Base-by-base conservation (phyloP, 805 yeast genomes). In the Lachancea lanzarotensis region DNA sequence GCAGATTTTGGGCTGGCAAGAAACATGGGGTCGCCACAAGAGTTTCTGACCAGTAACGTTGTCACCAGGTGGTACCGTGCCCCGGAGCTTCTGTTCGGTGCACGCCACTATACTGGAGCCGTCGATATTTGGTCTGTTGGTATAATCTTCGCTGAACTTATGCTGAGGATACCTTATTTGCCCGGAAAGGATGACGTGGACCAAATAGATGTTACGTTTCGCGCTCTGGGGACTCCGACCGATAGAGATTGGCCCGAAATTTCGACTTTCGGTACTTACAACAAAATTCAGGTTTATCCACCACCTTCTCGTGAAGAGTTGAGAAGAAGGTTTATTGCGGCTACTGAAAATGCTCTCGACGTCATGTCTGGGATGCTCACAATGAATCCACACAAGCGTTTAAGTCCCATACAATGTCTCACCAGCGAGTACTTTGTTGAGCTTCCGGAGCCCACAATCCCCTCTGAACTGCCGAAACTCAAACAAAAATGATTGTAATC, bases 1-100 rank as follows among this genome's bases (percentile, higher is more conserved):
- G 98, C 98, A 2, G 99, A 93, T 86, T 93, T 93, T 70, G 98
- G 98, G 53, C 71, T 91, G 37, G 98, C 98, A 0, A 70, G 98
- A 50, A 77, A 90, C 2, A 69, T 87, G 46, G 91, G 95, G 0
- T 73, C 82, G 19, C 86, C 90, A 0, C 78, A 79, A 47, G 93
- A 84, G 51, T 76, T 74, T 37, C 69, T 93, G 62, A 86, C 98
- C 0, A 85, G 95, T 1, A 91, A 90, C 51, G 99, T 93, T 3
- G 98, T 93, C 1, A 93, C 99, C 2, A 69, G 98, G 48, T 93
- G 99, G 99, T 93, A 93, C 65, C 71, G 98, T 45, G 95, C 98
- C 0, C 99, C 99, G 0, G 99, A 93, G 57, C 69, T 93, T 38
- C 68, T 93, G 19, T 78, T 91, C 49, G 97, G 96, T 1, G 84